These are phyloP conservation scores for Trichomonascaceae sp. DNA, from an alignment of 1,139 yeast genomes.

Conservation along the genomic window DNA sequence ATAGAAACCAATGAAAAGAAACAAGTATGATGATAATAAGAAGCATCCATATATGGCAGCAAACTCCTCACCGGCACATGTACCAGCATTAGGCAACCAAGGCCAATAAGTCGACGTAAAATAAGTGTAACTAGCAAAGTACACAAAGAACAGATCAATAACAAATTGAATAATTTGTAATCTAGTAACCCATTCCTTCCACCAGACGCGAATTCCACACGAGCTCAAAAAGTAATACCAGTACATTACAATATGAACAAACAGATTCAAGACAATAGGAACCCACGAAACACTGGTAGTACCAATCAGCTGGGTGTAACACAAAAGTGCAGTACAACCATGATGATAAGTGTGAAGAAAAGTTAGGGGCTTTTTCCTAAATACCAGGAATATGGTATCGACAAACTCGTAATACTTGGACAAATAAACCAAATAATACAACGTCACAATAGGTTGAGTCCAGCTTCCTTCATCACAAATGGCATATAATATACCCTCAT, in stretches of 20 bases:
- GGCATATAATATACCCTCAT: conserved; percentile 78
- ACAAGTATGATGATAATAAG: conserved; percentile 81
- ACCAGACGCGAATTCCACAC: conserved; percentile 94
- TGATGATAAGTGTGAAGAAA: conserved; percentile 96
- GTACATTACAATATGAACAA: conserved; percentile 96
- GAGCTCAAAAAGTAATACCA: conserved; percentile 95
- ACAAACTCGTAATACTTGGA: conserved; percentile 62
- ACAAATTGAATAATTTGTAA: conserved; percentile 93
- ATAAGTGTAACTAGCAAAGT: conserved; percentile 76
- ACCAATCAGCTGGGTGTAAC: conserved; percentile 92
- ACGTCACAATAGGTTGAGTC: conserved; percentile 76
- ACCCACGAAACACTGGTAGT: conserved; percentile 91
- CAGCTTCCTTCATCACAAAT: conserved; percentile 77
- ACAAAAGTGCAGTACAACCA: conserved; percentile 94
- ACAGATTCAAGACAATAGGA: conserved; percentile 80
- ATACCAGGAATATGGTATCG: conserved; percentile 87
- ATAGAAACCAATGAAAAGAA: conserved; percentile 90
- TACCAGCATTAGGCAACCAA: conserved; percentile 71
- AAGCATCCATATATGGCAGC: conserved; percentile 91
- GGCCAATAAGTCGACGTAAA: conserved; percentile 38
- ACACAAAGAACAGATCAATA: conserved; percentile 82
- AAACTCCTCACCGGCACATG: conserved; percentile 85
- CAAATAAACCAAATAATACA: conserved; percentile 50
- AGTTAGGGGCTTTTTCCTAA: conserved; percentile 78
- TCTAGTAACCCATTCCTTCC: conserved; percentile 99